Conservation (phyloP, 805 yeast genomes). For the Pichia deserticola region DNA sequence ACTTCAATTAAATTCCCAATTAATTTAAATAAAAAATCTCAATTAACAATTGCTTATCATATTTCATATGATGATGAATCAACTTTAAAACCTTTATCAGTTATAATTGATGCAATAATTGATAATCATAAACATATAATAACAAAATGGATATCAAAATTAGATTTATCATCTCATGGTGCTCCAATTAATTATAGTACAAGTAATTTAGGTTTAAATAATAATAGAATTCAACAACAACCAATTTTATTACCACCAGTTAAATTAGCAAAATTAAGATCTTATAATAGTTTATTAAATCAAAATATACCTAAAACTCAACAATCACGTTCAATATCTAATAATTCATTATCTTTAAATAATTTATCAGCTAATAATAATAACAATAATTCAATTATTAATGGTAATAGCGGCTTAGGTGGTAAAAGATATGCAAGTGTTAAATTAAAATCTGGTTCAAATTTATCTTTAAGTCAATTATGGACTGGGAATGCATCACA, state of each 20-base stretch:
- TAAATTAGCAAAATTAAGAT: slow-evolving; percentile 16
- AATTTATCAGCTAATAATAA: background rate
- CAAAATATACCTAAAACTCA: slow-evolving; percentile 4
- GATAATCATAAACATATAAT: slow-evolving; percentile 16
- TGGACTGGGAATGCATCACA: slow-evolving; percentile 12
- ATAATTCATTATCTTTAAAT: background rate
- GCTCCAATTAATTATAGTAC: slow-evolving; percentile 1
- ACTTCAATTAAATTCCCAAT: slow-evolving; percentile 26
- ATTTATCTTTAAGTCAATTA: slow-evolving; percentile 13
- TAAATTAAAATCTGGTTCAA: slow-evolving; percentile 17
- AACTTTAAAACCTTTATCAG: slow-evolving; percentile 21
- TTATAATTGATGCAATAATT: slow-evolving; percentile 17
- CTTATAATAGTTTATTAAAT: slow-evolving; percentile 19
- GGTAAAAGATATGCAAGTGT: slow-evolving; percentile 10
- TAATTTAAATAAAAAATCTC: slow-evolving; percentile 14
- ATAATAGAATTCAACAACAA: background rate
- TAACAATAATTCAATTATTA: background rate
- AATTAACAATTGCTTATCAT: slow-evolving; percentile 21
- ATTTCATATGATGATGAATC: slow-evolving; percentile 22
- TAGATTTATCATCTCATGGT: slow-evolving; percentile 21
- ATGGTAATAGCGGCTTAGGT: slow-evolving; percentile 3
- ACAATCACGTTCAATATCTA: slow-evolving; percentile 1
- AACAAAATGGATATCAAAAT: slow-evolving; percentile 33
- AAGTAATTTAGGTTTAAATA: background rate
- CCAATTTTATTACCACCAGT: slow-evolving; percentile 6